Evolutionary conservation across 2,329 filamentous ascomycete species (phyloP).

Genomic region (Monilinia aucupariae): DNA sequence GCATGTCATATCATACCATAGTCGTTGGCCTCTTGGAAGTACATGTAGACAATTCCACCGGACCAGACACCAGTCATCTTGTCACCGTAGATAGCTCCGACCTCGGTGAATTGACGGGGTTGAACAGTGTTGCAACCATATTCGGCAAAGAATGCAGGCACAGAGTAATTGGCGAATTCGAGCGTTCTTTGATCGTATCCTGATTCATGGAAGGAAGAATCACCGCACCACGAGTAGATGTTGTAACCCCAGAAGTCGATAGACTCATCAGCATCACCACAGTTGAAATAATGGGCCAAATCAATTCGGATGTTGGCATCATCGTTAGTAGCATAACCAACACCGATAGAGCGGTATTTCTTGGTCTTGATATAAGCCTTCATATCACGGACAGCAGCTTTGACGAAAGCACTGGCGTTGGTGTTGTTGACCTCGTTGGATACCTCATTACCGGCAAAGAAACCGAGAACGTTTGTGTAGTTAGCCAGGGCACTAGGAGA

Average conservation of each 20-base stretch:
- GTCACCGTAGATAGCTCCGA: conserved; percentile 69
- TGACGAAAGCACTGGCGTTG: conserved; percentile 85
- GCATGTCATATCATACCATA: conserved; percentile 54
- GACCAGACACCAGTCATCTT: conserved; percentile 86
- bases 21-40: conserved; percentile 85
- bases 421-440: conserved; percentile 88
- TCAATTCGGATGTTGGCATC: conserved; percentile 75
- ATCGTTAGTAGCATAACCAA: conserved; percentile 95
- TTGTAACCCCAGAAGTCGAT: conserved; percentile 99
- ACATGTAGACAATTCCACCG: conserved; percentile 98
- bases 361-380: conserved; percentile 87
- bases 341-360: conserved; percentile 71
- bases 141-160: conserved; percentile 97
- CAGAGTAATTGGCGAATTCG: conserved; percentile 83
- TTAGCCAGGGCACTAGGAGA: conserved; percentile 53
- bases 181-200: conserved; percentile 77
- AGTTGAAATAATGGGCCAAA: conserved; percentile 93
- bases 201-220: conserved; percentile 69
- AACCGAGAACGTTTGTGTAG: conserved; percentile 90
- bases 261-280: conserved; percentile 57
- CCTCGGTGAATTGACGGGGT: conserved; percentile 78
- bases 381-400: conserved; percentile 92
- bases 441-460: conserved; percentile 98
- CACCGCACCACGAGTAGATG: conserved; percentile 98
- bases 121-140: conserved; percentile 81